Evolutionary conservation across 2,329 filamentous ascomycete genomes (phyloP), one percentile per base, ranked within the genome.

Genomic region (Botrytis porri): DNA sequence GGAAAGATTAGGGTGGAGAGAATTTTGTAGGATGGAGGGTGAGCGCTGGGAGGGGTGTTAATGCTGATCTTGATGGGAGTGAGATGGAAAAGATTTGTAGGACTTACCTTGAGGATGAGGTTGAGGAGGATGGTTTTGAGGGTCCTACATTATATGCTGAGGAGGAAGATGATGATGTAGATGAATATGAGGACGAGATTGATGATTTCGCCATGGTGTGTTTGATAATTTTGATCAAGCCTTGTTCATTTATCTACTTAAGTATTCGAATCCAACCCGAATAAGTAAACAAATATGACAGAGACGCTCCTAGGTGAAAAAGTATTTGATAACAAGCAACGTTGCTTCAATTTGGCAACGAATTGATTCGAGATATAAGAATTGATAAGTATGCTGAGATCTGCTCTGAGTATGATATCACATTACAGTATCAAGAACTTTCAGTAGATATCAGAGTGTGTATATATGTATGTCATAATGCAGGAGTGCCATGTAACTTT

Each of bases 401-500:
- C n/a, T 29, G 39, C 25, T n/a, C 32, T 22, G 32, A 9, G 57
- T 39, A 39, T 61, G 12, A 61, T 61, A 61, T 61, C 35, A 25
- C 35, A 25, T 14, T 61, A 61, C 35, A n/a, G 37, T 29, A 63
- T 63, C 61, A 29, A 63, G n/a, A 22, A 57, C 59, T 18, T 61
- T 39, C 22, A 39, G 37, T 7, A 62, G 20, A 54, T 54, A 65
- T n/a, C 63, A 43, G 45, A 67, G 43, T 45, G 41, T 37, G 4
- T 37, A 66, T 37, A 20, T 67, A 39, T 20, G 25, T 54, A 67
- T 67, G 45, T 67, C 64, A 54, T 54, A 22, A 54, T 54, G 45
- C 64, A 54, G 64, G n/a, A 20, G n/a, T 48, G 45, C 45, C 43
- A 29, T 63, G 61, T 37, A 20, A 14, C 29, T 35, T 65, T 48